phyloP scores from a whole-genome alignment of 495 filamentous ascomycete genomes.

The Penicillium psychrofluorescens region DNA sequence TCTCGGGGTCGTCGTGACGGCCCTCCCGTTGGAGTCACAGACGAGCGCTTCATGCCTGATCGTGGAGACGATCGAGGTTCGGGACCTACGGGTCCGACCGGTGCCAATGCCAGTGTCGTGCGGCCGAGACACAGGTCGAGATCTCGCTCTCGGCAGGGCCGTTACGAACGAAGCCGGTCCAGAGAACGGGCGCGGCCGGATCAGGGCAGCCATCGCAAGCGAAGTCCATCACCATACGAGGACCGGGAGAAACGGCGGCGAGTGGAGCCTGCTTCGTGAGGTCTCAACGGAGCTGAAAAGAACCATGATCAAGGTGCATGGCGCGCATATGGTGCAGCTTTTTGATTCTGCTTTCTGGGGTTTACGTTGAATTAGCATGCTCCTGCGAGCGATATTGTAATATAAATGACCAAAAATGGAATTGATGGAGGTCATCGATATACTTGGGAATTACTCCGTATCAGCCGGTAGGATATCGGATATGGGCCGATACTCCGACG shows the following conservation, averaged over 20 bases:
- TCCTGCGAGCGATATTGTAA: too few species aligned
- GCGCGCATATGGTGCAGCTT: slow-evolving; percentile 2
- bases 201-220: slow-evolving; percentile 34
- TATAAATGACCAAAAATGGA: too few species aligned
- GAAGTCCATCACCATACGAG: slow-evolving; percentile 55
- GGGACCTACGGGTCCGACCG: slow-evolving; percentile 33
- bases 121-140: slow-evolving; percentile 29
- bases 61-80: slow-evolving; percentile 22
- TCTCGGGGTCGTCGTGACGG: slow-evolving; percentile 30
- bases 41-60: slow-evolving; percentile 72
- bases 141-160: slow-evolving; percentile 25
- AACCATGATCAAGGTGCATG: slow-evolving; percentile 8
- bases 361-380: too few species aligned
- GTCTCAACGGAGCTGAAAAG: not conserved
- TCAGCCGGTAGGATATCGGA: too few species aligned
- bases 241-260: slow-evolving; percentile 64
- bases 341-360: not conserved
- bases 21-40: slow-evolving; percentile 40
- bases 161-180: slow-evolving; percentile 33
- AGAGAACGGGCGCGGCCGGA: slow-evolving; percentile 27
- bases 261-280: slow-evolving; percentile 38
- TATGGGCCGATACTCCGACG: too few species aligned
- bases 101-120: slow-evolving; percentile 43
- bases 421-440: too few species aligned
- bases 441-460: too few species aligned